Evolutionary conservation across 345 rosid genomes (phyloP).

Genomic region (Microthlaspi erraticum): DNA sequence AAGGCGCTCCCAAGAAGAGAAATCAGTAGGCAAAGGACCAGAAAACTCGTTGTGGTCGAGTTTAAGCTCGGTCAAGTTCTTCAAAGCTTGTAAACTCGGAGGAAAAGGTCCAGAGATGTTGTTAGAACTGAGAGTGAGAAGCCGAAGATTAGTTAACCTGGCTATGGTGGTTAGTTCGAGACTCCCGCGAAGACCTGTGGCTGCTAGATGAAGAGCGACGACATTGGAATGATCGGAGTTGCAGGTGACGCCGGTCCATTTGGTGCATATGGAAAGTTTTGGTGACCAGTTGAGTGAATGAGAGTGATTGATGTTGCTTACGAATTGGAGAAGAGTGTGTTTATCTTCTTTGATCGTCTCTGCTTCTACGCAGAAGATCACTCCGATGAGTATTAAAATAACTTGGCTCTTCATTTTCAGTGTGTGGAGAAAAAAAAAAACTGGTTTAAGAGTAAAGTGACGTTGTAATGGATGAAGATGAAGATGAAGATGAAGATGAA

Average conservation of each 20-base stretch:
- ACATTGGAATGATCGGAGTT: conserved; percentile 60
- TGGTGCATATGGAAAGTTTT: conserved; percentile 58
- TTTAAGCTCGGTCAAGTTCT: conserved; percentile 66
- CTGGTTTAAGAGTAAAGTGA: conserved; percentile 40
- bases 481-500: conserved; percentile 20
- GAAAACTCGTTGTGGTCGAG: conserved; percentile 72
- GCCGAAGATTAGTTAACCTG: conserved; percentile 65
- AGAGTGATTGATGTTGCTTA: conserved; percentile 60
- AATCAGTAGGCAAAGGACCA: conserved; percentile 67
- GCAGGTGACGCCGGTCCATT: conserved; percentile 86
- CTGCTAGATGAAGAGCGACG: conserved; percentile 63
- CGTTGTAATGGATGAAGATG: conserved; percentile 17
- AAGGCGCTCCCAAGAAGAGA: conserved; percentile 72
- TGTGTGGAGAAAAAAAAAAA: conserved; percentile 8
- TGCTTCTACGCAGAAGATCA: conserved; percentile 55
- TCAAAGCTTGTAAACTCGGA: conserved; percentile 55
- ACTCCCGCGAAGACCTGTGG: conserved; percentile 58
- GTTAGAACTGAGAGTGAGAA: conserved; percentile 76
- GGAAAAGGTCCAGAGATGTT: conserved; percentile 73
- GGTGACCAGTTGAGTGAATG: conserved; percentile 69
- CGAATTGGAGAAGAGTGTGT: conserved; percentile 73
- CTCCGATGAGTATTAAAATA: conserved; percentile 47
- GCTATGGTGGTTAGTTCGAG: conserved; percentile 62
- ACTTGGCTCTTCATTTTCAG: conserved; percentile 39
- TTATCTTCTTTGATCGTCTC: conserved; percentile 56